Conservation (phyloP, 768 basidiomycete genomes). For the Galerina marginata region DNA sequence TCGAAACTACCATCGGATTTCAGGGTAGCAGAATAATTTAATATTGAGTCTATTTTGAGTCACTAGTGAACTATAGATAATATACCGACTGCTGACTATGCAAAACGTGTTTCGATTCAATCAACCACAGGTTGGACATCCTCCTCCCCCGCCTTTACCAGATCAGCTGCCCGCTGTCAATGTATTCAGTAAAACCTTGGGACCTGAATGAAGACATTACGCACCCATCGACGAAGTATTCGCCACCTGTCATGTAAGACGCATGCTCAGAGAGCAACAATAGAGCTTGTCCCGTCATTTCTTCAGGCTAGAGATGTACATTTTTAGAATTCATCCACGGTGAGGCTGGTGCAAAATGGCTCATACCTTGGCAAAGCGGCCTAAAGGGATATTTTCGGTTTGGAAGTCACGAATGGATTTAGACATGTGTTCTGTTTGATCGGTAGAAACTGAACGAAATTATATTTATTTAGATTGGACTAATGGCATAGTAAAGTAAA, state of each 20-base stretch:
- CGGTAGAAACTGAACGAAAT: conserved; percentile 52
- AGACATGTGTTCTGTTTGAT: conserved; percentile 62
- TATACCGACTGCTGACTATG: too few species aligned
- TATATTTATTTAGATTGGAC: background rate
- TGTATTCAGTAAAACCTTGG: too few species aligned
- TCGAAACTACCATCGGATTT: too few species aligned
- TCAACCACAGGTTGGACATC: too few species aligned
- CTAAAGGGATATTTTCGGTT: conserved; percentile 52
- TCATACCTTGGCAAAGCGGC: conserved; percentile 60
- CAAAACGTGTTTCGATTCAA: too few species aligned
- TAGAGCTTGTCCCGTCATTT: conserved; percentile 61
- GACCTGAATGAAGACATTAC: background rate
- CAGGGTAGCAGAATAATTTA: too few species aligned
- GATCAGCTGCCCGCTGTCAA: too few species aligned
- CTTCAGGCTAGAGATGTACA: conserved; percentile 47
- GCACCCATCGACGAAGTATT: conserved; percentile 62
- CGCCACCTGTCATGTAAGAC: conserved; percentile 63
- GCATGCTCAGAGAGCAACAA: conserved; percentile 57
- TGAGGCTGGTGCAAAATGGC: background rate
- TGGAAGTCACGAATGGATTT: conserved; percentile 54
- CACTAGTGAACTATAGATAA: too few species aligned
- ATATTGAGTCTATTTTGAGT: too few species aligned
- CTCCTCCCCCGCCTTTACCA: too few species aligned
- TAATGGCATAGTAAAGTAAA: background rate
- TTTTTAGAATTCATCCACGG: background rate